These are phyloP conservation scores for Populus hybrid DNA, from an alignment of 441 rosid genomes.

Conservation along the genomic window DNA sequence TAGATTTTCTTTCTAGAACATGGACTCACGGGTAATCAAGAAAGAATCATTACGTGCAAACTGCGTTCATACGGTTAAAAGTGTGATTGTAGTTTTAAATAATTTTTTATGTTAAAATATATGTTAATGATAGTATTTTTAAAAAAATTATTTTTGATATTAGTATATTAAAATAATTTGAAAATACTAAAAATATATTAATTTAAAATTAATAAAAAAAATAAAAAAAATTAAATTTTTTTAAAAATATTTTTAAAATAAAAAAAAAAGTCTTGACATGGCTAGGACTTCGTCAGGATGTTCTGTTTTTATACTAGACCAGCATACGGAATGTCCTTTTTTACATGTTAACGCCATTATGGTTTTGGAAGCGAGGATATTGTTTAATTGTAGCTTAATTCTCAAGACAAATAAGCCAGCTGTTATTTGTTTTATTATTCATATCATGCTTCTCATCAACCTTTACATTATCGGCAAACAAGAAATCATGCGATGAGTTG, in stretches of 20 bases:
- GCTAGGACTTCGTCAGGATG: not conserved
- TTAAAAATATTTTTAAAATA: too few relatives aligned
- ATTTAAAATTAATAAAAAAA: too few relatives aligned
- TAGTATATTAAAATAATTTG: too few relatives aligned
- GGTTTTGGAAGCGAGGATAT: not conserved
- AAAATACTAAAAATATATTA: too few relatives aligned
- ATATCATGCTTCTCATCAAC: too few relatives aligned
- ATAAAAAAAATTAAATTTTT: too few relatives aligned
- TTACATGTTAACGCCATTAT: not conserved
- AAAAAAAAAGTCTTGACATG: too few relatives aligned
- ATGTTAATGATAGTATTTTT: too few relatives aligned
- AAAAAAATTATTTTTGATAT: too few relatives aligned
- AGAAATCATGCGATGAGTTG: not conserved
- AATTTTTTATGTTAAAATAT: too few relatives aligned
- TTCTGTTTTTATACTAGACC: not conserved
- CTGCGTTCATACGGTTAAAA: not conserved
- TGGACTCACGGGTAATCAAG: not conserved
- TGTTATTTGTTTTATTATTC: not conserved
- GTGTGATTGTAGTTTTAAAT: not conserved
- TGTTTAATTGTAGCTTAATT: not conserved
- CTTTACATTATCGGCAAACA: slow-evolving; percentile 12
- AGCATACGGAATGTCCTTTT: not conserved
- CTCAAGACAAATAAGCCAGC: not conserved
- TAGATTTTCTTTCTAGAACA: not conserved
- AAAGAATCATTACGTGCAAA: not conserved